These are phyloP conservation scores for Pichia sporocuriosa DNA, from an alignment of 805 yeast species.

Conservation along the genomic window DNA sequence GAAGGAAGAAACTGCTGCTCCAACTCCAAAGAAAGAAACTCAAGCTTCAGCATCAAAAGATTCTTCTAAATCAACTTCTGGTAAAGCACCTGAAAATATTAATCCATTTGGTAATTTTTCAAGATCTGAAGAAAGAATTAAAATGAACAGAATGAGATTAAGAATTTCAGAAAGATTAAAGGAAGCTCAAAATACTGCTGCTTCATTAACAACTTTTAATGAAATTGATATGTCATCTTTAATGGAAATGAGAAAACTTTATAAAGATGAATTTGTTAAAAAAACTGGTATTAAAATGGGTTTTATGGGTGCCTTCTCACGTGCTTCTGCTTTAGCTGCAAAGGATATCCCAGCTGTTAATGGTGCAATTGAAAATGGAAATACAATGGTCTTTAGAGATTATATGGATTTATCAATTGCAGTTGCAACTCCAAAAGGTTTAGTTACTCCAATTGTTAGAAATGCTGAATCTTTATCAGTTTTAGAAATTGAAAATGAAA, in stretches of 20 bases:
- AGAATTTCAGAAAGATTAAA: slow-evolving; percentile 98
- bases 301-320: slow-evolving; percentile 97
- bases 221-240: slow-evolving; percentile 94
- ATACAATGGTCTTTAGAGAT: slow-evolving; percentile 92
- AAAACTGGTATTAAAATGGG: slow-evolving; percentile 93
- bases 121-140: slow-evolving; percentile 84
- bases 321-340: slow-evolving; percentile 88
- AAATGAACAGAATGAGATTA: slow-evolving; percentile 99
- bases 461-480: slow-evolving; percentile 89
- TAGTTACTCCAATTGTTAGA: slow-evolving; percentile 96
- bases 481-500: slow-evolving; percentile 85
- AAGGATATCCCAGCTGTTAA: slow-evolving; percentile 93
- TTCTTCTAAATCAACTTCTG: slow-evolving; percentile 14
- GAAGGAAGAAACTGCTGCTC: slow-evolving; percentile 6
- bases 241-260: slow-evolving; percentile 89
- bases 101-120: slow-evolving; percentile 48
- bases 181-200: slow-evolving; percentile 99
- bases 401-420: slow-evolving; percentile 94
- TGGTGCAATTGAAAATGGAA: slow-evolving; percentile 87
- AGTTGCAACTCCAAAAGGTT: slow-evolving; percentile 98
- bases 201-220: slow-evolving; percentile 94
- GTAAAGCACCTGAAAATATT: slow-evolving; percentile 26
- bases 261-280: slow-evolving; percentile 94
- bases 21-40: slow-evolving; percentile 15
- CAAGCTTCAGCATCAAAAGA: slow-evolving; percentile 27